Evolutionary conservation across 352 stramenopile species (phyloP), one percentile per base, ranked within the genome.

Genomic region (Globisporangium middletonii): DNA sequence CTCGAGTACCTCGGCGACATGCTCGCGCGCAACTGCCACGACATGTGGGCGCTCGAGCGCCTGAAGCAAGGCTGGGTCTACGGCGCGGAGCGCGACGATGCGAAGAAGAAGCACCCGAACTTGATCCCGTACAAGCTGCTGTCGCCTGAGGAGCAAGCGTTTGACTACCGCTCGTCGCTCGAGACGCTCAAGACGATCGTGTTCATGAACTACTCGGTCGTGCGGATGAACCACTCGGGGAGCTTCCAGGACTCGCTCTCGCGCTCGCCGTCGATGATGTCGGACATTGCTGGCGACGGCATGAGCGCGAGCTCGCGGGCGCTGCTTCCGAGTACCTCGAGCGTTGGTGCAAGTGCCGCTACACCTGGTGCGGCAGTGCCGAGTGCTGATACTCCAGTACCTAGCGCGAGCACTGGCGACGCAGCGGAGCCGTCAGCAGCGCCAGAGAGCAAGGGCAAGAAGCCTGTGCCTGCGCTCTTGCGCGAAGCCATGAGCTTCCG

Each of bases 111-210:
- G 41, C 85, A 95, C 53, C 85, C 85, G 38, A 94, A 95, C 54
- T 62, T 95, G 18, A 73, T 95, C 42, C 85, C 85, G 23, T 95
- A 92, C 65, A 77, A 88, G 53, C 67, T 88, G 37, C 73, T 95
- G 7, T 89, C 83, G 2, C 70, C 76, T 42, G 79, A 94, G 27
- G 85, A 95, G 62, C 80, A 95, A 53, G 76, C 76, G 5, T 95
- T 88, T 37, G 85, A 95, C 71, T 82, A 91, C 57, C 81, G 83
- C 19, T 92, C 85, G 55, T 92, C 83, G n/a, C 74, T 94, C 50
- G 83, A 94, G 60, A 94, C 83, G 28, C 83, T 95, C 67, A 92
- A 92, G 66, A 90, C 83, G 30, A 95, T 95, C 50, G 51, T 93
- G 41, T 89, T 90, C 30, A 92, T 95, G 83, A 92, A 95, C 64